These are phyloP conservation scores for Hansfordia pulvinata DNA, from an alignment of 2,329 filamentous ascomycete species.

Conservation along the genomic window DNA sequence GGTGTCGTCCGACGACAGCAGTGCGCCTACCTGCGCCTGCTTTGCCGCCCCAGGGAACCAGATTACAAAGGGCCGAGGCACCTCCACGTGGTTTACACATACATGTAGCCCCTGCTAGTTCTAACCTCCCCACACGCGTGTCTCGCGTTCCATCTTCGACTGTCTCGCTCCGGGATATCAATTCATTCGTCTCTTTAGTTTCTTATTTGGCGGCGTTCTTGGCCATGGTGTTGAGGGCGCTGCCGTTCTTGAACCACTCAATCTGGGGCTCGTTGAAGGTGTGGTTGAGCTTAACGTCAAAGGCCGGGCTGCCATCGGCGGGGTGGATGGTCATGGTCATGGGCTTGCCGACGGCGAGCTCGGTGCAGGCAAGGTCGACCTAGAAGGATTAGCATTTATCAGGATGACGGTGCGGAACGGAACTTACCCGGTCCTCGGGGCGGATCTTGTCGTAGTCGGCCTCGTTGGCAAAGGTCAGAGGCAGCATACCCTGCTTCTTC, in stretches of 20 bases:
- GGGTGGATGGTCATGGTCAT: slow-evolving; percentile 87
- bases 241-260: slow-evolving; percentile 98
- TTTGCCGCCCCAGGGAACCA: too few relatives aligned
- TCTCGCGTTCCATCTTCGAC: too few relatives aligned
- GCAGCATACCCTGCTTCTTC: slow-evolving; percentile 99
- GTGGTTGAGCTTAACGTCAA: slow-evolving; percentile 75
- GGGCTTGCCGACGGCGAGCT: slow-evolving; percentile 86
- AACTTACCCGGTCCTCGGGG: slow-evolving; percentile 65
- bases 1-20: too few relatives aligned
- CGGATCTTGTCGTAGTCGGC: slow-evolving; percentile 97
- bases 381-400: slow-evolving; percentile 10
- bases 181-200: too few relatives aligned
- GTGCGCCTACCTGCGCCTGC: too few relatives aligned
- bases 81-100: too few relatives aligned
- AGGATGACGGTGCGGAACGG: neutral
- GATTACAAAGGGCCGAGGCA: too few relatives aligned
- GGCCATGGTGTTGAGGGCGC: slow-evolving; percentile 96
- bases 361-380: slow-evolving; percentile 75
- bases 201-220: slow-evolving; percentile 48
- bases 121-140: too few relatives aligned
- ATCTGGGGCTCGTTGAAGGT: slow-evolving; percentile 98
- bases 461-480: slow-evolving; percentile 85
- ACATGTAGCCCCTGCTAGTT: too few relatives aligned
- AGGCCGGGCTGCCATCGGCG: slow-evolving; percentile 60
- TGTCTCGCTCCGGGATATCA: too few relatives aligned